phyloP scores from a whole-genome alignment of 2,329 filamentous ascomycete species.

The Scedosporium aurantiacum region DNA sequence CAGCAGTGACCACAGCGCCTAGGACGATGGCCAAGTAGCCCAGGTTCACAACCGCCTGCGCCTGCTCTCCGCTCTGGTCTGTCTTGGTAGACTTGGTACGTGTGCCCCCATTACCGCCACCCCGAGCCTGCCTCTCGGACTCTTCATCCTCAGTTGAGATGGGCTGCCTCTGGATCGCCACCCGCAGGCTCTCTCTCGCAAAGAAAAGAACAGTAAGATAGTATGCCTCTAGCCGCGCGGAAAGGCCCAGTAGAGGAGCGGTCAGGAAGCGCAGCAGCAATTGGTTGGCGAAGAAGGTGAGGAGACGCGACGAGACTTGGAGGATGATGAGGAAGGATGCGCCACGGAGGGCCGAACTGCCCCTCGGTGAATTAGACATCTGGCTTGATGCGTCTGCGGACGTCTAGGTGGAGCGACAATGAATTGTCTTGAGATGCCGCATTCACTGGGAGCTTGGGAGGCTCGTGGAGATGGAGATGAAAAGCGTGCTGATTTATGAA shows the following conservation, averaged over 20 bases:
- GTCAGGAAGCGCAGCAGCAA: slow-evolving; percentile 79
- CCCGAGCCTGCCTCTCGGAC: background rate
- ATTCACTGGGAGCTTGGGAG: too few species aligned
- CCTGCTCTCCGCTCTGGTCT: slow-evolving; percentile 20
- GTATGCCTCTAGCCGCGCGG: slow-evolving; percentile 85
- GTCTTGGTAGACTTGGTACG: slow-evolving; percentile 15
- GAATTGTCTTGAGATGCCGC: too few species aligned
- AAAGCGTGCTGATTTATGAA: too few species aligned
- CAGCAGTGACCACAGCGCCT: slow-evolving; percentile 52
- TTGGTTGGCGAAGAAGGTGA: slow-evolving; percentile 91
- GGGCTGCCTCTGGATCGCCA: slow-evolving; percentile 74
- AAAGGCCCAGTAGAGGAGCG: slow-evolving; percentile 71
- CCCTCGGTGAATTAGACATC: background rate
- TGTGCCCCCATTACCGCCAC: background rate
- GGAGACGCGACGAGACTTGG: slow-evolving; percentile 73
- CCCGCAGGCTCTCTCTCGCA: slow-evolving; percentile 76
- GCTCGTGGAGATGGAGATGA: too few species aligned
- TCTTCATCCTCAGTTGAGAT: background rate
- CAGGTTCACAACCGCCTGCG: slow-evolving; percentile 77
- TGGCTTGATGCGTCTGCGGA: background rate
- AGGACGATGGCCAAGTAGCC: slow-evolving; percentile 68
- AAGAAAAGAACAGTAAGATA: slow-evolving; percentile 93
- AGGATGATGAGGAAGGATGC: slow-evolving; percentile 79
- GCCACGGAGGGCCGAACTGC: slow-evolving; percentile 46
- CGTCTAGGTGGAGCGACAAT: too few species aligned